Evolutionary conservation across 2,329 filamentous ascomycete genomes (phyloP), one percentile per base, ranked within the genome.

Genomic region (Didymella exigua): DNA sequence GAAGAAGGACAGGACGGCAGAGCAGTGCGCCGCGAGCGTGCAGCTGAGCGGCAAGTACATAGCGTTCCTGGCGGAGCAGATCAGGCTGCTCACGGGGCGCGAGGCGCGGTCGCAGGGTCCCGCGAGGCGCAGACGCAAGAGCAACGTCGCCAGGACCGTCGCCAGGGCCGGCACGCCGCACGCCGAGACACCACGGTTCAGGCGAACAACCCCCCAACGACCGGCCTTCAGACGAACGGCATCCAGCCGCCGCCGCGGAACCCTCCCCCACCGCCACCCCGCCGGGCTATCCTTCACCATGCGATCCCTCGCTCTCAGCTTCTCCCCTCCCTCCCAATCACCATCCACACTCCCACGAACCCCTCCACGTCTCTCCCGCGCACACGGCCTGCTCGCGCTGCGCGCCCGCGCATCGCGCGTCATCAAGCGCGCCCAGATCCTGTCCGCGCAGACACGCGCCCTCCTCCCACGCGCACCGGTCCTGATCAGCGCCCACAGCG

Each of bases 41-140:
- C 19, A 16, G 8, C 7, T 16, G 18, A 44, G 44, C 0, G 50
- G 31, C 11, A 48, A 30, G 31, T 10, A 9, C 2, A 30, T 54
- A 6, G 44, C 44, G 24, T 31, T 45, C n/a, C 26, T 48, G 10
- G 48, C 44, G 1, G 21, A 48, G 31, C 37, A 54, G 13, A n/a
- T 48, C 9, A 21, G 11, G 10, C 43, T 16, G 10, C n/a, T 48
- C 5, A 48, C 43, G 0, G 37, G 37, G 1, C 26, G 37, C 14
- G 30, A 43, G 8, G 23, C 19, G 6, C 30, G 34, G 8, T 13
- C 42, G 14, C n/a, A 11, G 2, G 10, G n/a, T n/a, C 16, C 2
- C 36, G 49, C 42, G 18, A 8, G 5, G 13, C 13, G 19, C 23
- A 1, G 8, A 34, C 26, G 27, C 1, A 26, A 3, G n/a, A 10